Base-by-base conservation (phyloP, 169 alveolate genomes). In the Plasmodium gonderi region DNA sequence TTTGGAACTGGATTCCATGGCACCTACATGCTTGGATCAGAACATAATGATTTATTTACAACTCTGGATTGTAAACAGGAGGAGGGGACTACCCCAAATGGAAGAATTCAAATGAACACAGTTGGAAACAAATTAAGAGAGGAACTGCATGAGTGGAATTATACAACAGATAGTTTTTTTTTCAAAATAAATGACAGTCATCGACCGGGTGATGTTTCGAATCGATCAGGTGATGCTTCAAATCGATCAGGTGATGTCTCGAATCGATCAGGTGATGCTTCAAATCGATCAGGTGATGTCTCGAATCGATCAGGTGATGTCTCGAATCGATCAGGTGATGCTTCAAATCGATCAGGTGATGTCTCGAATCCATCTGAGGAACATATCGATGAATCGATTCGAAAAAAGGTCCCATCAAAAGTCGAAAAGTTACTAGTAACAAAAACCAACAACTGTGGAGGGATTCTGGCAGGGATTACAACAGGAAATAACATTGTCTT, bases 1-100 rank as follows among this genome's bases (percentile, higher is more conserved):
- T 81, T 81, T 45, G 91, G 91, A 1, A 81, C 40, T n/a, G 91
- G 91, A 0, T 81, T 81, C 75, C 36, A 68, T 11, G 91, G 80
- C 0, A 20, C 80, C 1, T 81, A 81, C 51, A 81, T 81, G 91
- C 69, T 81, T 9, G 80, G 91, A 20, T 81, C 91, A 20, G 76
- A 44, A 5, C 91, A 81, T 81, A 81, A 81, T 38, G 91, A 81
- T 68, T 51, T 81, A 17, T 81, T 81, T 47, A 14, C 26, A 9
- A 42, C 80, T 1, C 20, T 81, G 42, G 74, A 78, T 26, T n/a
- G n/a, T n/a, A 36, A 14, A 49, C 12, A n/a, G 29, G 45, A 11
- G 20, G 38, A 45, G 17, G 5, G 47, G 20, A 6, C 31, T 4
- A 20, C 5, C 23, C 69, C n/a, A 12, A 54, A 20, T 17, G 64